These are phyloP conservation scores for Gossypium schwendimanii DNA, from an alignment of 441 rosid genomes.

Conservation along the genomic window DNA sequence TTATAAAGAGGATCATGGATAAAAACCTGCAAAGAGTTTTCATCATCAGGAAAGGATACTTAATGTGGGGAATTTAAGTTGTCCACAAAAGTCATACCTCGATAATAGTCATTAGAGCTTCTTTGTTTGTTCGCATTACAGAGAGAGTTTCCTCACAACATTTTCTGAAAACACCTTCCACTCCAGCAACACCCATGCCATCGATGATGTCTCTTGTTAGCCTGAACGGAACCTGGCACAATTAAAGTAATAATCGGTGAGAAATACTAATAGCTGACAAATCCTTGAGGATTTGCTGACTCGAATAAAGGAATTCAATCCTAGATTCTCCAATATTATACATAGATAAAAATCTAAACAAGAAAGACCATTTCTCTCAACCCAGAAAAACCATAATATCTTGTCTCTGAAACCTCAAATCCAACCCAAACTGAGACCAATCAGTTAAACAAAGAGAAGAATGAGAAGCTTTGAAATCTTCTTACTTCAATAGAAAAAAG, in stretches of 20 bases:
- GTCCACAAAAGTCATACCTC: conserved; percentile 49
- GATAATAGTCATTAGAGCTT: conserved; percentile 84
- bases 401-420: neutral
- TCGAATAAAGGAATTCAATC: neutral
- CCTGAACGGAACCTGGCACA: conserved; percentile 85
- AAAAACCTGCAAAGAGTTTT: conserved; percentile 63
- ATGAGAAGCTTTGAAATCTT: neutral
- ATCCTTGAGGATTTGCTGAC: neutral
- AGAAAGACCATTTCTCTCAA: conserved; percentile 1
- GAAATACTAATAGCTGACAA: conserved; percentile 1
- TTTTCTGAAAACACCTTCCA: conserved; percentile 93
- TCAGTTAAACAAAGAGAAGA: neutral
- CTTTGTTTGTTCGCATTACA: conserved; percentile 95
- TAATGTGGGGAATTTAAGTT: neutral
- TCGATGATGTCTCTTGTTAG: conserved; percentile 89
- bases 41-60: conserved; percentile 7
- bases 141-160: conserved; percentile 94
- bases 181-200: conserved; percentile 98
- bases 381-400: neutral
- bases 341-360: neutral
- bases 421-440: neutral
- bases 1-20: conserved; percentile 97
- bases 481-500: neutral
- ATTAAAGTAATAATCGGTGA: conserved; percentile 15
- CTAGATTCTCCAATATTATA: neutral